Evolutionary conservation across 495 filamentous ascomycete genomes (phyloP).

Genomic region (Barbatosphaeria neglecta): DNA sequence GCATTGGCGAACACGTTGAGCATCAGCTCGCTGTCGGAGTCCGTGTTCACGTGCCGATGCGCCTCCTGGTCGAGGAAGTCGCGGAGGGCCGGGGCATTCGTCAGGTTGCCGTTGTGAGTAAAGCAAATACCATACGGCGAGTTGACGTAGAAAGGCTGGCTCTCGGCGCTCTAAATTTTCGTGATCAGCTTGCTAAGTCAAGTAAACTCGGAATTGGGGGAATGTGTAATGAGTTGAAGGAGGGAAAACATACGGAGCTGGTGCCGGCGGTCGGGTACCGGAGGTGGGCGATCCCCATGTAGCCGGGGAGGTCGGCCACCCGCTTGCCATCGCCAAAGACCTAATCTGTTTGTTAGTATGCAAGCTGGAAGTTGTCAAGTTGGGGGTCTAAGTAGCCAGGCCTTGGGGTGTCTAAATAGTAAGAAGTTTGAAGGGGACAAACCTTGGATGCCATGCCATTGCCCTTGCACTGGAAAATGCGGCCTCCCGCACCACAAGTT

Average conservation of each 20-base stretch:
- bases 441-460: constrained; percentile 85
- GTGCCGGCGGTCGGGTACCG: constrained; percentile 86
- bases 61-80: constrained; percentile 75
- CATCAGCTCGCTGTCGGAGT: constrained; percentile 90
- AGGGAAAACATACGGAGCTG: constrained; percentile 39
- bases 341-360: neutral
- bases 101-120: constrained; percentile 73
- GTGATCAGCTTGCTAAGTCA: neutral
- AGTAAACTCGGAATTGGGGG: constrained; percentile 1
- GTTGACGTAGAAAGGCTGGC: constrained; percentile 90
- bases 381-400: no score
- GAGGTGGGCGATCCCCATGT: constrained; percentile 82
- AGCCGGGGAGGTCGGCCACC: constrained; percentile 69
- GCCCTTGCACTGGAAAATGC: constrained; percentile 83
- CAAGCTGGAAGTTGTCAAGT: neutral
- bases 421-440: neutral
- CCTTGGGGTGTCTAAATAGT: no score
- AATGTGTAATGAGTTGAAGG: neutral
- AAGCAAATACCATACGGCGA: constrained; percentile 68
- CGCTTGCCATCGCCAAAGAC: constrained; percentile 69
- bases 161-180: constrained; percentile 49
- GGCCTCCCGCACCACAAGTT: constrained; percentile 64
- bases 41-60: constrained; percentile 93
- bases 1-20: constrained; percentile 92
- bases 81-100: constrained; percentile 77